Percentiles rank a stretch among this genome's conserved stretches.
Conservation (phyloP, 2,329 filamentous ascomycete species). For the Fusarium proliferatum region DNA sequence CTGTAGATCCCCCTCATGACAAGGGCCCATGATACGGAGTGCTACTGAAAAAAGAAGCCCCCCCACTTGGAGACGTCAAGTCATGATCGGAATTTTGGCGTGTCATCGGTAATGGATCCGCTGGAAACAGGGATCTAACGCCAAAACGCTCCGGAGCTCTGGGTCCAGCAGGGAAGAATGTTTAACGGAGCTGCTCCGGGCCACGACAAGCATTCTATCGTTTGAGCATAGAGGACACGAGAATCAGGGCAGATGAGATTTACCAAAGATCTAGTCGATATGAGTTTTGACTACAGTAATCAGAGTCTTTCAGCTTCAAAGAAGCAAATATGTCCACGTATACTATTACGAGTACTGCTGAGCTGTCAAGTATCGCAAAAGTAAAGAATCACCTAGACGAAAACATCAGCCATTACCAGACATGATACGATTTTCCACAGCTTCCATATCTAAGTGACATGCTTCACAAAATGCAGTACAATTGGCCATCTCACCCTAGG, state of each 20-base stretch:
- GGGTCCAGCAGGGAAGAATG: constrained; percentile 5
- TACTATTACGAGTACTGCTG: background rate
- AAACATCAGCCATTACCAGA: background rate
- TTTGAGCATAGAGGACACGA: background rate
- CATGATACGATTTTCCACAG: constrained; percentile 12
- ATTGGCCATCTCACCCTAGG: background rate
- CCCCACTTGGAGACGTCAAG: constrained; percentile 10
- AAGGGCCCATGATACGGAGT: constrained; percentile 32
- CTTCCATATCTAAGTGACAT: background rate
- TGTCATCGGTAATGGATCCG: constrained; percentile 12
- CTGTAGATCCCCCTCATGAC: constrained; percentile 37
- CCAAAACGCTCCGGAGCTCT: background rate
- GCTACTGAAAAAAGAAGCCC: constrained; percentile 13
- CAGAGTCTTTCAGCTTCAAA: constrained; percentile 9
- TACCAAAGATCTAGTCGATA: background rate
- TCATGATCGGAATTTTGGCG: constrained; percentile 34
- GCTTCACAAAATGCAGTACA: background rate
- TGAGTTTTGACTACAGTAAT: background rate
- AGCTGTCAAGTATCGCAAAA: background rate
- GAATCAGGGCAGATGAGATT: constrained; percentile 1
- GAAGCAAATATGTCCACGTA: constrained; percentile 5
- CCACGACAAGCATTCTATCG: constrained; percentile 1
- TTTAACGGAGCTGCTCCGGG: constrained; percentile 16
- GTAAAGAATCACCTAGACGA: background rate
- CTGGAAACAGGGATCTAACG: background rate